Evolutionary conservation across 2,329 filamentous ascomycete species (phyloP).

Genomic region (Hortaea sp.): DNA sequence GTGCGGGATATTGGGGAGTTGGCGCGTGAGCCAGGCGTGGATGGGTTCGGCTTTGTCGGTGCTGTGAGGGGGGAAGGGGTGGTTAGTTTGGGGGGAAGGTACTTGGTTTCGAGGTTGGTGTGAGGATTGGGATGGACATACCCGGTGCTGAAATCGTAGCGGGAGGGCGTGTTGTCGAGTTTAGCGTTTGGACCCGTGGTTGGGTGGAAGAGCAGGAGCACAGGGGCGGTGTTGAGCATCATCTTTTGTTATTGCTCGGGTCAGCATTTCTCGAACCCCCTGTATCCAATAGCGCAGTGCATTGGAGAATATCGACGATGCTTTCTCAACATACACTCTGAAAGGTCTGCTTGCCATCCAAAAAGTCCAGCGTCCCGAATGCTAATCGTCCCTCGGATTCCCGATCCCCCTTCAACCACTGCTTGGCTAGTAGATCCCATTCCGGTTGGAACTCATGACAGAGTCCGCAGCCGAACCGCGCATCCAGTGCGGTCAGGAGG

Average conservation of each 20-base stretch:
- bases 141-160: conserved; percentile 80
- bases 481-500: conserved; percentile 76
- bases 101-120: neutral
- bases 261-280: neutral
- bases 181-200: conserved; percentile 73
- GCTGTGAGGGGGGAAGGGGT: conserved; percentile 33
- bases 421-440: conserved; percentile 77
- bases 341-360: conserved; percentile 73
- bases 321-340: conserved; percentile 55
- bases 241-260: conserved; percentile 45
- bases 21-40: conserved; percentile 66
- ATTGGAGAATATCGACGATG: neutral
- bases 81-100: neutral
- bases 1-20: conserved; percentile 64
- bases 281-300: neutral
- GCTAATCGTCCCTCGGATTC: conserved; percentile 60
- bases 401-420: conserved; percentile 81
- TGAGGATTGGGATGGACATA: conserved; percentile 34
- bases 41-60: conserved; percentile 66
- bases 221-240: conserved; percentile 85
- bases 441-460: conserved; percentile 90
- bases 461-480: conserved; percentile 72
- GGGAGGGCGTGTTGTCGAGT: conserved; percentile 55
- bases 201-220: conserved; percentile 78
- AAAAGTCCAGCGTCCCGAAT: conserved; percentile 80